These are phyloP conservation scores for Yarrowia bubula DNA, from an alignment of 805 yeast genomes.

Conservation along the genomic window DNA sequence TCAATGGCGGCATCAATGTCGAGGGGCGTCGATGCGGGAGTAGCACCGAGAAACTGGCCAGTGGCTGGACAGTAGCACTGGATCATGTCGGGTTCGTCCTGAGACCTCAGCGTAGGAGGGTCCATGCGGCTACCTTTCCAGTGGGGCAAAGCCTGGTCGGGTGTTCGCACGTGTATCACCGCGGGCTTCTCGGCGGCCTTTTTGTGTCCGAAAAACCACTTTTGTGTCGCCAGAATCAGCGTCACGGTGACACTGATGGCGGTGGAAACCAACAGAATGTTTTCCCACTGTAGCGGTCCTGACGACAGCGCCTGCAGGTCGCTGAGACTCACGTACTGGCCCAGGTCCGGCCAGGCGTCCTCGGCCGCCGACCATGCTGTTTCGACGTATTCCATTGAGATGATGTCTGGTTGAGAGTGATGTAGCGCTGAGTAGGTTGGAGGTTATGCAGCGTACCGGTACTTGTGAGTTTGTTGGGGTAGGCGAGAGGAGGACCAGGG, in stretches of 20 bases:
- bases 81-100: conserved; percentile 63
- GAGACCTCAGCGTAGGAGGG: conserved; percentile 57
- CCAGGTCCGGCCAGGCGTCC: conserved; percentile 22
- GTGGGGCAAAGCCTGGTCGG: conserved; percentile 78
- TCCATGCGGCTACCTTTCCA: conserved; percentile 86
- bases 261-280: conserved; percentile 23
- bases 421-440: conserved; percentile 1
- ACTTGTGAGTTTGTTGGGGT: too few relatives aligned
- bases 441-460: too few relatives aligned
- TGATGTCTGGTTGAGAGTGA: background rate
- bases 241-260: conserved; percentile 24
- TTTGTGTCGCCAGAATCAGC: conserved; percentile 19
- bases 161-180: conserved; percentile 48
- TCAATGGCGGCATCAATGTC: conserved; percentile 69
- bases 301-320: conserved; percentile 24
- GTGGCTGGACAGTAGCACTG: conserved; percentile 96
- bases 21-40: conserved; percentile 57
- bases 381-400: conserved; percentile 22
- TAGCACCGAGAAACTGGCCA: conserved; percentile 79
- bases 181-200: conserved; percentile 22
- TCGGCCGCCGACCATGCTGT: conserved; percentile 22
- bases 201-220: conserved; percentile 23
- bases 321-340: conserved; percentile 1
- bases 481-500: too few relatives aligned
- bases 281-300: conserved; percentile 24